phyloP scores from a whole-genome alignment of 768 basidiomycete genomes.

The Leccinum fibrillosum region DNA sequence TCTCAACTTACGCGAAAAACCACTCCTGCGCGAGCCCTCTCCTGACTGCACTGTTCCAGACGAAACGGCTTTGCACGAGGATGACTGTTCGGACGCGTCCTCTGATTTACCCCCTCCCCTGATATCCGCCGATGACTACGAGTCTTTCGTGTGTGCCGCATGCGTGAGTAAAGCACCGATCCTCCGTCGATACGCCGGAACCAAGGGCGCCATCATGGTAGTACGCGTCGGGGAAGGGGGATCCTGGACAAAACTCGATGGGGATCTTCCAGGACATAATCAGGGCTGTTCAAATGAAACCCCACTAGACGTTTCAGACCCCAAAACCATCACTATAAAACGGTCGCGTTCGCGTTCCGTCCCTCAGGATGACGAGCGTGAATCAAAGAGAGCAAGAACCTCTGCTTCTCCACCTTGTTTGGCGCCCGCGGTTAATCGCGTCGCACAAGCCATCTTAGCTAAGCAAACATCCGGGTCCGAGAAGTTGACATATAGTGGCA shows the following conservation, averaged over 20 bases:
- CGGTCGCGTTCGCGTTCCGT: conserved; percentile 36
- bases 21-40: conserved; percentile 43
- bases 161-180: conserved; percentile 59
- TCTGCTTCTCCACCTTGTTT: conserved; percentile 44
- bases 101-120: conserved; percentile 66
- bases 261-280: conserved; percentile 10
- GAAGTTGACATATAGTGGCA: conserved; percentile 37
- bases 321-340: conserved; percentile 34
- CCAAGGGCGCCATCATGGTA: conserved; percentile 64
- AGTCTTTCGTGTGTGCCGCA: conserved; percentile 66
- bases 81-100: conserved; percentile 58
- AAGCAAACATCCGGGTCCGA: conserved; percentile 9
- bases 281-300: conserved; percentile 8
- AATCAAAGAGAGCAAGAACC: conserved; percentile 43
- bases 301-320: conserved; percentile 25
- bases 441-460: conserved; percentile 45
- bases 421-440: conserved; percentile 48
- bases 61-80: conserved; percentile 31
- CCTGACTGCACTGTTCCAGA: conserved; percentile 16
- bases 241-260: conserved; percentile 54
- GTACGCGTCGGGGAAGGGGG: conserved; percentile 44
- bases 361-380: conserved; percentile 30
- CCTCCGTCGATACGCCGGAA: conserved; percentile 64
- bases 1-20: conserved; percentile 71
- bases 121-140: conserved; percentile 66